phyloP scores from a whole-genome alignment of 192 early-diverging fungal species.

The Jimgerdemannia lactiflua region DNA sequence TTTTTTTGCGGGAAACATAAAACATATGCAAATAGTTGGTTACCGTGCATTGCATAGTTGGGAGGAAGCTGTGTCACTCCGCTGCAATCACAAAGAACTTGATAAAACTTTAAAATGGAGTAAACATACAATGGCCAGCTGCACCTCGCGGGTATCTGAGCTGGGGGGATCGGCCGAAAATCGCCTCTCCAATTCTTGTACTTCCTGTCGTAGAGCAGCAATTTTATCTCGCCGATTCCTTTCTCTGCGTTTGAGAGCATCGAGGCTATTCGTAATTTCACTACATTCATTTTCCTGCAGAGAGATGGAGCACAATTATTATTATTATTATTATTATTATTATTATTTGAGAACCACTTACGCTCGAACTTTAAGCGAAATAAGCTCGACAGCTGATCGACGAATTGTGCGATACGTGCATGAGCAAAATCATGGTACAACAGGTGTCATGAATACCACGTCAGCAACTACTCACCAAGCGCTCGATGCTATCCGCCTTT shows the following conservation, averaged over 20 bases:
- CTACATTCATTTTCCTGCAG: slow-evolving; percentile 32
- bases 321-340: too few relatives aligned
- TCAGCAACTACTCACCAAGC: slow-evolving; percentile 12
- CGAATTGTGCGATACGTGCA: too few relatives aligned
- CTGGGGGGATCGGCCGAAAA: slow-evolving; percentile 18
- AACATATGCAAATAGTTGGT: too few relatives aligned
- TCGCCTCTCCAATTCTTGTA: slow-evolving; percentile 24
- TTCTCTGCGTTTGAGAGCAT: slow-evolving; percentile 26
- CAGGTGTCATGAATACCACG: too few relatives aligned
- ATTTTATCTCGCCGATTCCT: slow-evolving; percentile 28
- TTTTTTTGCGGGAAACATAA: too few relatives aligned
- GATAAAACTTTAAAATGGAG: neutral
- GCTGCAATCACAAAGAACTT: neutral
- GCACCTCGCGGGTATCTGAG: slow-evolving; percentile 19
- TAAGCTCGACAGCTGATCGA: neutral
- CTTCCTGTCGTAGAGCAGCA: slow-evolving; percentile 24
- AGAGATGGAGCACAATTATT: neutral
- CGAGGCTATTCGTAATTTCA: slow-evolving; percentile 25
- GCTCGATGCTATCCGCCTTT: slow-evolving; percentile 27
- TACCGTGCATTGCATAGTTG: too few relatives aligned
- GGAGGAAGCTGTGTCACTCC: too few relatives aligned
- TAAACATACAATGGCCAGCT: slow-evolving; percentile 33
- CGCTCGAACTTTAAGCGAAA: too few relatives aligned
- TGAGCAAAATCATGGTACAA: too few relatives aligned
- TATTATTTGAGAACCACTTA: too few relatives aligned